Percentiles rank a stretch among this genome's conserved stretches.
Conservation (phyloP, 2,329 filamentous ascomycete species). For the Fusarium sp. region DNA sequence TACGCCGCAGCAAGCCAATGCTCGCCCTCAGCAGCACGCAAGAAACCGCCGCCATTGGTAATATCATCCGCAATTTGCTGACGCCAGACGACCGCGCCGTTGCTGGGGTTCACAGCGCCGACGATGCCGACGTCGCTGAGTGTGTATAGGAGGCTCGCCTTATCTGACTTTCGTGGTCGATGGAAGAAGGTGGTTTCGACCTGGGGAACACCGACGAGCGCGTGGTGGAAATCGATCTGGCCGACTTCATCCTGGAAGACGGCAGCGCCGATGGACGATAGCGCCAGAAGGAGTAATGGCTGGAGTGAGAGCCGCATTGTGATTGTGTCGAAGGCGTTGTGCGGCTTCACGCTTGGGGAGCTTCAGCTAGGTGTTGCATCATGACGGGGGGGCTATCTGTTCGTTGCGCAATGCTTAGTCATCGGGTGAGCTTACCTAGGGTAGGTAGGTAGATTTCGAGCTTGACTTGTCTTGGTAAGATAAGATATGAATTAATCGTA, state of each 20-base stretch:
- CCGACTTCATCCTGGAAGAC: conserved; percentile 93
- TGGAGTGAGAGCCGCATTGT: conserved; percentile 55
- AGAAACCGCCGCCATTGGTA: conserved; percentile 61
- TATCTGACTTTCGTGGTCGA: conserved; percentile 82
- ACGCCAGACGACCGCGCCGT: conserved; percentile 87
- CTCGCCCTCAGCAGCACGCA: conserved; percentile 83
- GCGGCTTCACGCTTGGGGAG: conserved; percentile 45
- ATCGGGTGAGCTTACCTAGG: conserved; percentile 15
- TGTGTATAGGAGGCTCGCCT: conserved; percentile 91
- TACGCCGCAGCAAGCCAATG: conserved; percentile 80
- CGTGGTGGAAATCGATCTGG: conserved; percentile 92
- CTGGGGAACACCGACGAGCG: conserved; percentile 85
- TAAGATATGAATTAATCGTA: background rate
- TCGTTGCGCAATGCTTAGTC: conserved; percentile 46
- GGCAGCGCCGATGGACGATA: conserved; percentile 64
- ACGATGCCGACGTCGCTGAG: conserved; percentile 86
- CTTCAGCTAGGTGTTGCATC: conserved; percentile 41
- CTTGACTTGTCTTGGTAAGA: background rate
- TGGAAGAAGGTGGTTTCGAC: conserved; percentile 94
- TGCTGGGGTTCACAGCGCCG: conserved; percentile 89
- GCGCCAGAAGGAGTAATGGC: conserved; percentile 55
- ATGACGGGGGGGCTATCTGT: conserved; percentile 46
- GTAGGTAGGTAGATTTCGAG: conserved; percentile 6
- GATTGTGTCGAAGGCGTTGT: conserved; percentile 33
- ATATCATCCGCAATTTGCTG: conserved; percentile 73